Conservation (phyloP, 1,284 basidiomycete species). For the Meripilus lineatus region DNA sequence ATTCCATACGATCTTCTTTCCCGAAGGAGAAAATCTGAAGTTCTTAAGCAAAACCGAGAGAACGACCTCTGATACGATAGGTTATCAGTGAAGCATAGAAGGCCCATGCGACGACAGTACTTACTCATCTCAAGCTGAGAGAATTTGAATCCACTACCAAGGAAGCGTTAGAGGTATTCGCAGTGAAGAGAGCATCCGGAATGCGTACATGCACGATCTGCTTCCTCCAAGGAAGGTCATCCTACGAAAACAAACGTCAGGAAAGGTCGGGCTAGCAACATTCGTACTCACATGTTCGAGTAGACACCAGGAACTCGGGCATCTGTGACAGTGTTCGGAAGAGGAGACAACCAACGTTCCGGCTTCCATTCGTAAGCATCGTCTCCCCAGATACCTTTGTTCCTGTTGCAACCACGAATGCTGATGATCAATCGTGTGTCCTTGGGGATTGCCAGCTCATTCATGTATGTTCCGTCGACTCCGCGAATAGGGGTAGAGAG, state of each 20-base stretch:
- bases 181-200: no score
- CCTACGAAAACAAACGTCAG: conserved; percentile 14
- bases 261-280: not conserved
- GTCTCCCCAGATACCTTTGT: not conserved
- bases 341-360: not conserved
- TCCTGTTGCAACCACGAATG: not conserved
- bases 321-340: conserved; percentile 14
- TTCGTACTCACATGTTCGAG: conserved; percentile 21
- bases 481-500: conserved; percentile 12
- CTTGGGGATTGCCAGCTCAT: conserved; percentile 14
- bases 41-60: conserved; percentile 13
- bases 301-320: conserved; percentile 21
- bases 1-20: conserved; percentile 13
- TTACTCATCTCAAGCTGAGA: no score
- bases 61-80: conserved; percentile 13
- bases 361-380: conserved; percentile 1
- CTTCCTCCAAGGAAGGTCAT: conserved; percentile 14
- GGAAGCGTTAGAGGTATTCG: not conserved
- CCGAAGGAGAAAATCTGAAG: conserved; percentile 12
- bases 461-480: conserved; percentile 15
- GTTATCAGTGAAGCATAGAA: not conserved
- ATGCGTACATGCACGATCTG: conserved; percentile 11
- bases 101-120: not conserved
- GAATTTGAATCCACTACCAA: conserved; percentile 23
- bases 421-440: not conserved